Conservation (phyloP, 2,329 filamentous ascomycete species). For the Microdochium trichocladiopsis region DNA sequence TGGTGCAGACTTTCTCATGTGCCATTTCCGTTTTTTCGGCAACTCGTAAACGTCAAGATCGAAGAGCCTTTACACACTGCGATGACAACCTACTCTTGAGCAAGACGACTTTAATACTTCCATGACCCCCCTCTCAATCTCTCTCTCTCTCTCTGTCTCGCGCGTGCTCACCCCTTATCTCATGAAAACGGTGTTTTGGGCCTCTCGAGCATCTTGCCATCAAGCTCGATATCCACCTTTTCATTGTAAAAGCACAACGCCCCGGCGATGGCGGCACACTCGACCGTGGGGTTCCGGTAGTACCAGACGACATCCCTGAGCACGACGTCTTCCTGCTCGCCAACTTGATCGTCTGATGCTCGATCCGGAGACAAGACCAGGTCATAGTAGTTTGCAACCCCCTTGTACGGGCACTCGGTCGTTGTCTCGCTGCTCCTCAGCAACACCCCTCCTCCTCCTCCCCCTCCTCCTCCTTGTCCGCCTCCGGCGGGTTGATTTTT, state of each 20-base stretch:
- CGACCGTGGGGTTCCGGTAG: constrained; percentile 48
- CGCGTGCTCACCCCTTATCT: neutral
- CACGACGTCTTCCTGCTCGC: constrained; percentile 2
- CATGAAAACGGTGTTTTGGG: neutral
- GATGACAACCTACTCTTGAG: neutral
- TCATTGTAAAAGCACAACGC: constrained; percentile 61
- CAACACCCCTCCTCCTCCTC: constrained; percentile 24
- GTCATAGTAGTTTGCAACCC: constrained; percentile 55
- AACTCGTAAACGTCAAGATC: too few relatives aligned
- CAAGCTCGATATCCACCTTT: constrained; percentile 55
- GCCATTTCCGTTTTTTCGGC: too few relatives aligned
- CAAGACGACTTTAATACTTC: neutral
- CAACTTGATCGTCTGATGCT: neutral
- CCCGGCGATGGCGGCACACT: constrained; percentile 48
- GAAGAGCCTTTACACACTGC: neutral
- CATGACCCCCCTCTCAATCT: neutral
- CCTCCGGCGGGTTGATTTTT: too few relatives aligned
- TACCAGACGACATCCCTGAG: constrained; percentile 53
- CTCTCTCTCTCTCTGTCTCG: too few relatives aligned
- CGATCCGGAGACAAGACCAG: constrained; percentile 35
- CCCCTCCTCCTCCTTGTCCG: neutral
- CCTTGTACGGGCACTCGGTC: constrained; percentile 63
- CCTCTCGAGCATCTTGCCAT: constrained; percentile 29
- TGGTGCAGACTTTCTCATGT: too few relatives aligned
- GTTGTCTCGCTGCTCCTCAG: constrained; percentile 41